A percentile compares a stretch with the other conserved stretches of the same genome.
Conservation (phyloP, 139 green algal species). For the Chlamydomonas sphaeroides region DNA sequence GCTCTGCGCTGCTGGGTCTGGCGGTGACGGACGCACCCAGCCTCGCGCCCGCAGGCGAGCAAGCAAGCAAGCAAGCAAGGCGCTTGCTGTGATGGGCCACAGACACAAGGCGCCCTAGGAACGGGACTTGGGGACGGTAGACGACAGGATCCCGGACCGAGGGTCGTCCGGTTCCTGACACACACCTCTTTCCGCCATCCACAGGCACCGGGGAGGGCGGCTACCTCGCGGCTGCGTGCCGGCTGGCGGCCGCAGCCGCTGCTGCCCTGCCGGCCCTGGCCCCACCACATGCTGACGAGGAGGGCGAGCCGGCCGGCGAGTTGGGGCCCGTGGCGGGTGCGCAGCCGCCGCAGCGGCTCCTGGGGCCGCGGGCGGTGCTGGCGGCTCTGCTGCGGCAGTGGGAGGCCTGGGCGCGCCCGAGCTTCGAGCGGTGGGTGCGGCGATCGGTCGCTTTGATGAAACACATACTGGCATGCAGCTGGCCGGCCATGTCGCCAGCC, state of each 20-base stretch:
- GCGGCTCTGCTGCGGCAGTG: conserved; percentile 7
- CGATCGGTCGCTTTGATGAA: no score
- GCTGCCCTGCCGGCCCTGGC: not conserved
- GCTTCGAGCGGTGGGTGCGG: not conserved
- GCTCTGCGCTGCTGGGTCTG: not conserved
- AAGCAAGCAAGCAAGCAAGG: no score
- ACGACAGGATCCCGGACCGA: no score
- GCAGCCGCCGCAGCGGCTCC: not conserved
- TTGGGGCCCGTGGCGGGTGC: no score
- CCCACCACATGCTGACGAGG: not conserved
- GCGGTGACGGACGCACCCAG: not conserved
- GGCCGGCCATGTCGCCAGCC: no score
- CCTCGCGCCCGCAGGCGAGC: no score
- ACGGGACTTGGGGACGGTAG: no score
- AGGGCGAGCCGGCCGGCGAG: not conserved
- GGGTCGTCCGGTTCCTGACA: no score
- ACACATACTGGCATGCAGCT: no score
- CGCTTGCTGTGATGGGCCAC: no score
- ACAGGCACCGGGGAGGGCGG: not conserved
- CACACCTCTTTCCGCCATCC: no score
- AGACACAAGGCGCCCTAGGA: no score
- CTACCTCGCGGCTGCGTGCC: conserved; percentile 5
- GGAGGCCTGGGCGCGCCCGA: conserved; percentile 7
- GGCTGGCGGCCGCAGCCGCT: not conserved
- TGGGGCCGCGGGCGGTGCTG: not conserved